Conservation (phyloP, 129 eudicot genomes). For the Solidago caesia region DNA sequence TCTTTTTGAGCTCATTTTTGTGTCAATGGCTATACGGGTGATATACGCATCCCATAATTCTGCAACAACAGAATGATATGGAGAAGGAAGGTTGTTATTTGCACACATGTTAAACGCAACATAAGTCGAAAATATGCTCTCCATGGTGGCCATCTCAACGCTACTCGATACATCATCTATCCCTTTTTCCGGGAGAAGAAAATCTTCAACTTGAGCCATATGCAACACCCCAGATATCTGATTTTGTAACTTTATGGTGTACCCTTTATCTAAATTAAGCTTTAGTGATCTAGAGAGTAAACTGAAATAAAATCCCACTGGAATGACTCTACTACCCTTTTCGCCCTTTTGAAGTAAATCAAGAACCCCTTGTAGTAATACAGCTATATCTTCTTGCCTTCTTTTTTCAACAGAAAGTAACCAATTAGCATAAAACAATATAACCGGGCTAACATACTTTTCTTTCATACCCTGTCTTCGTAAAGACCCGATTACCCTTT, state of each 20-base stretch:
- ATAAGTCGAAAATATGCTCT: slow-evolving; percentile 57
- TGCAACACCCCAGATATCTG: slow-evolving; percentile 66
- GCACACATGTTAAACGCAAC: slow-evolving; percentile 43
- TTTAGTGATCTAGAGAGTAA: slow-evolving; percentile 62
- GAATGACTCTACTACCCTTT: slow-evolving; percentile 58
- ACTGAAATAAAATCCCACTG: slow-evolving; percentile 77
- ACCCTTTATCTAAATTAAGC: slow-evolving; percentile 43
- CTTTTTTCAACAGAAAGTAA: slow-evolving; percentile 31
- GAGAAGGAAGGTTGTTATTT: slow-evolving; percentile 33
- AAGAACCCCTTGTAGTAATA: slow-evolving; percentile 50
- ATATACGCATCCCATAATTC: slow-evolving; percentile 83
- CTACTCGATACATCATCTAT: slow-evolving; percentile 35
- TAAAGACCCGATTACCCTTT: slow-evolving; percentile 73
- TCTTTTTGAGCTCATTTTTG: slow-evolving; percentile 45
- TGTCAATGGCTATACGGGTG: slow-evolving; percentile 48
- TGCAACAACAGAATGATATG: slow-evolving; percentile 52
- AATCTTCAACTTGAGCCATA: slow-evolving; percentile 71
- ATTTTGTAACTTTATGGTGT: slow-evolving; percentile 45
- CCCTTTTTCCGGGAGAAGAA: slow-evolving; percentile 45
- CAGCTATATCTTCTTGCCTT: slow-evolving; percentile 21
- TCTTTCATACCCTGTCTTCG: slow-evolving; percentile 96
- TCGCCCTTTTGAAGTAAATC: slow-evolving; percentile 66
- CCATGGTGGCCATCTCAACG: slow-evolving; percentile 55
- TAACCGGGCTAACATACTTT: slow-evolving; percentile 77
- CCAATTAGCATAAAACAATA: slow-evolving; percentile 73